Conservation (phyloP, 768 basidiomycete species). For the Rhizopogon sp. region DNA sequence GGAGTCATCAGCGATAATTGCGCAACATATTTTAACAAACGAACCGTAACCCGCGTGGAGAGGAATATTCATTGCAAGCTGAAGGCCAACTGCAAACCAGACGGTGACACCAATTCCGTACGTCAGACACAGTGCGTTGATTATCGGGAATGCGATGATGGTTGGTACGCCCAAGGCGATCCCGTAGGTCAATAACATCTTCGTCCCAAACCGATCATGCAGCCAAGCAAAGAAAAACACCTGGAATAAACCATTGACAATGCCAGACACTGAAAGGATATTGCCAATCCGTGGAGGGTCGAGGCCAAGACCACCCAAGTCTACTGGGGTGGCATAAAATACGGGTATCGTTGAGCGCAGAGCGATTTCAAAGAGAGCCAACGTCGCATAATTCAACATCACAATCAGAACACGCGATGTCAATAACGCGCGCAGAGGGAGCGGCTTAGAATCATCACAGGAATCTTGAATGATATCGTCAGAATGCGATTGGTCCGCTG, state of each 20-base stretch:
- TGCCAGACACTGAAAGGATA: conserved; percentile 10
- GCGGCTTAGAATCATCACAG: conserved; percentile 15
- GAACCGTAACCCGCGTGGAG: conserved; percentile 36
- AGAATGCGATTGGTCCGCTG: background rate
- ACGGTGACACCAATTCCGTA: conserved; percentile 36
- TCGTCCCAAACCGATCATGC: conserved; percentile 53
- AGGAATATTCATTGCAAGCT: conserved; percentile 27
- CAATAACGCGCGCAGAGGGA: conserved; percentile 42
- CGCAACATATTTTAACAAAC: background rate
- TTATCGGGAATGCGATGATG: conserved; percentile 37
- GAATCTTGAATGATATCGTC: background rate
- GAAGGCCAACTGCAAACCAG: conserved; percentile 43
- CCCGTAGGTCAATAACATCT: conserved; percentile 39
- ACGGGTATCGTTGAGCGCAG: conserved; percentile 38
- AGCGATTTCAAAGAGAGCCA: conserved; percentile 59
- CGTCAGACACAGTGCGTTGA: conserved; percentile 31
- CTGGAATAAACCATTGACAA: conserved; percentile 41
- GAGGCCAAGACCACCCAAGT: conserved; percentile 8
- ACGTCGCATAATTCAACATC: conserved; percentile 50
- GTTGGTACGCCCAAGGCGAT: conserved; percentile 40
- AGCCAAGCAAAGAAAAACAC: conserved; percentile 56
- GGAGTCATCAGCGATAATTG: background rate
- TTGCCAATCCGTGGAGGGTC: conserved; percentile 15
- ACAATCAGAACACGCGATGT: conserved; percentile 47
- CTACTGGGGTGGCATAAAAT: conserved; percentile 14